Base-by-base conservation (phyloP, 305 asterid species). In the Fraxinus nigra region DNA sequence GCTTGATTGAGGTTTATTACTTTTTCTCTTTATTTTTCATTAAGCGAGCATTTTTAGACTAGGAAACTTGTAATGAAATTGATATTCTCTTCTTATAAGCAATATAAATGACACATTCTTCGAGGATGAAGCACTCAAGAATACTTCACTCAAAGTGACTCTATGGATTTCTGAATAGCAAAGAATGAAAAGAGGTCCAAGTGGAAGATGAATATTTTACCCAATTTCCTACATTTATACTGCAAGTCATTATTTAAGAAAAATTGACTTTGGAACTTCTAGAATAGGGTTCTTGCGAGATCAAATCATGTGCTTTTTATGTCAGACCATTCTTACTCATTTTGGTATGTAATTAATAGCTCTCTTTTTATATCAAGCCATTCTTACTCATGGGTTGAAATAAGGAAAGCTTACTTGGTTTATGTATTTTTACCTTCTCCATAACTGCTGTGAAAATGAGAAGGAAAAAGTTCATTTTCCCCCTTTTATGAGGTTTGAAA, bases 1-100 rank as follows among this genome's bases (percentile, higher is more conserved):
- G 67, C 18, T 80, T 75, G 72, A 46, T 34, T 2, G 82, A 72
- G 48, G 69, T 81, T 38, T 38, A 43, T 76, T 54, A 22, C 59
- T 70, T 33, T 79, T 35, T 5, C 37, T 7, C 69, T 34, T 63
- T 59, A 22, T 35, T 76, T 76, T 46, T 86, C 65, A 74, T 4
- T 59, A 40, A 75, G 35, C 32, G 34, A 38, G 83, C 79, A 51
- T 80, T 77, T 69, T 40, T 80, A 30, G 77, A 59, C 83, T 51
- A 10, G 16, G 79, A 48, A 26, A 48, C 75, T 61, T 14, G 77
- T 54, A 7, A 22, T 40, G 35, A 4, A 28, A 59, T 59, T 32
- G 18, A 18, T 54, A 38, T 26, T 61, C 78, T 72, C 79, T 84
- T 80, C 76, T 72, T 77, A 63, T 32, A 30, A 79, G 78, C 73